phyloP scores from a whole-genome alignment of 306 rosid species.

The Cicer judaicum region DNA sequence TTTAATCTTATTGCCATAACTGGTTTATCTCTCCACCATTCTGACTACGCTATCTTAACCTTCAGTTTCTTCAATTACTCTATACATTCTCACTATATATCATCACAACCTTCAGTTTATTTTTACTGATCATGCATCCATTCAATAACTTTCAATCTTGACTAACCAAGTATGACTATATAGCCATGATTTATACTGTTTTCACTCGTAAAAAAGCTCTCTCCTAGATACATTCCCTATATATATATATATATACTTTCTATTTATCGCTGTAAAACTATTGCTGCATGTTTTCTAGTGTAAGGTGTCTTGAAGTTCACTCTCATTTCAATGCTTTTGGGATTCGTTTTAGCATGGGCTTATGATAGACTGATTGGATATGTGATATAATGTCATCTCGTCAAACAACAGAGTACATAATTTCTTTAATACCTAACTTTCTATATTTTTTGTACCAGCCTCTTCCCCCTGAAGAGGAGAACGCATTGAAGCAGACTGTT shows the following conservation, averaged over 20 bases:
- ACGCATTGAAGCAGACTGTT: constrained; percentile 80
- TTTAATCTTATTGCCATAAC: no score
- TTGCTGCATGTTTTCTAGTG: background rate
- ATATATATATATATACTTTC: background rate
- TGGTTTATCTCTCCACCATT: no score
- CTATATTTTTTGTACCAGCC: constrained; percentile 56
- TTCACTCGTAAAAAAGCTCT: background rate
- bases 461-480: constrained; percentile 89
- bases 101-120: no score
- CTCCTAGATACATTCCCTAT: background rate
- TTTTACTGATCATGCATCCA: no score
- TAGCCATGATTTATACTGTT: background rate
- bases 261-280: constrained; percentile 19
- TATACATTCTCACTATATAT: no score
- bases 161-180: no score
- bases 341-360: constrained; percentile 17
- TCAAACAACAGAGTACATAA: background rate
- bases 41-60: no score
- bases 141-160: no score
- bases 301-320: background rate
- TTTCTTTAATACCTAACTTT: constrained; percentile 24
- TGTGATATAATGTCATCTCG: constrained; percentile 4
- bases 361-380: constrained; percentile 34
- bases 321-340: background rate
- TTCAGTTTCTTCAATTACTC: no score